Evolutionary conservation across 2,329 filamentous ascomycete genomes (phyloP).

Genomic region (Fusarium napiforme): DNA sequence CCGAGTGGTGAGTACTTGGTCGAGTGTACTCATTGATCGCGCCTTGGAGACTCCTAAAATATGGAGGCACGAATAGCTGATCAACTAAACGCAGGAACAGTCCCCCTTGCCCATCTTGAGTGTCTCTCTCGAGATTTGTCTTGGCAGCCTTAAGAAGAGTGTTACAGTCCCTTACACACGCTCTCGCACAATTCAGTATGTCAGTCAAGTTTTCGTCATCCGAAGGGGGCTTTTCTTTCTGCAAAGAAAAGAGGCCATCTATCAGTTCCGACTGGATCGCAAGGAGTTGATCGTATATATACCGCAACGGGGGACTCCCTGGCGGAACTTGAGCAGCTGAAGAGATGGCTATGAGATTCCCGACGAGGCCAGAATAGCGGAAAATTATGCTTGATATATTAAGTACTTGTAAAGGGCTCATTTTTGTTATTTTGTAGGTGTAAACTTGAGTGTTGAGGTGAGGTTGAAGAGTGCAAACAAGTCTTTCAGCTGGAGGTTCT

Average conservation of each 20-base stretch:
- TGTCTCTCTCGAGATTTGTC: neutral
- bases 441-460: neutral
- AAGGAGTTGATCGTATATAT: neutral
- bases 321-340: neutral
- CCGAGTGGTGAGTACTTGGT: neutral
- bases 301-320: neutral
- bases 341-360: neutral
- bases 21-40: neutral
- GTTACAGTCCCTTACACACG: neutral
- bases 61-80: neutral
- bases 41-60: neutral
- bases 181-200: neutral
- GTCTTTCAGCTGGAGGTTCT: neutral
- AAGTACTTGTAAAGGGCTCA: neutral
- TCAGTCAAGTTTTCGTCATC: neutral
- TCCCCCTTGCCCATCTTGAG: neutral
- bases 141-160: neutral
- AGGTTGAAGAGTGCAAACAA: neutral
- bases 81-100: neutral
- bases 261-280: neutral
- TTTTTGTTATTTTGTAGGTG: neutral
- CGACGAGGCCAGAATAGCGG: neutral
- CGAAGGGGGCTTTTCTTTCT: neutral
- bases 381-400: neutral
- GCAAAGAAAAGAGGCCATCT: neutral